Conservation (phyloP, 352 stramenopile genomes). For the Thalassiosira oceanica region DNA sequence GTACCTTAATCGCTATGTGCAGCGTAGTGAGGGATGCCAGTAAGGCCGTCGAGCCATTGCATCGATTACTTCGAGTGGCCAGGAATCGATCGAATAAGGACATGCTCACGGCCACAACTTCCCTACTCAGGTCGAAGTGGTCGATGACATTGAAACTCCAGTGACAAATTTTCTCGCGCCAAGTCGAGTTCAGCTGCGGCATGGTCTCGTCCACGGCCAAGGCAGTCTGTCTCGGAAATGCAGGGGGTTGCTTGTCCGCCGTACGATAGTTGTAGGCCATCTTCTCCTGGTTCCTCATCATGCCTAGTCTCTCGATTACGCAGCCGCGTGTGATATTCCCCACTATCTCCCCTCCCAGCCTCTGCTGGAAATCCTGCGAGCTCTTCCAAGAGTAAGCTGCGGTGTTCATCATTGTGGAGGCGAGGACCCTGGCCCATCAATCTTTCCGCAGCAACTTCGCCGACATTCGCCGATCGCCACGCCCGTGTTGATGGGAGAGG, state of each 20-base stretch:
- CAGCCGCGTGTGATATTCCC: constrained; percentile 50
- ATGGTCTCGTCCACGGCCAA: constrained; percentile 14
- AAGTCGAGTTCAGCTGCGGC: constrained; percentile 44
- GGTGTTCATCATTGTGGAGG: no score
- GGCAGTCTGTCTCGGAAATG: background rate
- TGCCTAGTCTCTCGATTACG: constrained; percentile 53
- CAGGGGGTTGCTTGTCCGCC: background rate
- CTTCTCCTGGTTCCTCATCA: constrained; percentile 58
- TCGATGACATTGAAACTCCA: constrained; percentile 79
- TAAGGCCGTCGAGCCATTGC: constrained; percentile 62
- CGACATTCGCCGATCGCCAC: no score
- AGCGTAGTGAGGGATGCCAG: constrained; percentile 66
- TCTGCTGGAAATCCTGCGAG: constrained; percentile 49
- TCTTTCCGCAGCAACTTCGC: no score
- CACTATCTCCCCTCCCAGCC: constrained; percentile 46
- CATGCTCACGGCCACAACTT: constrained; percentile 70
- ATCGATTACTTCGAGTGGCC: constrained; percentile 56
- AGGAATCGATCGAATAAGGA: constrained; percentile 76
- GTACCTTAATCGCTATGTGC: constrained; percentile 73
- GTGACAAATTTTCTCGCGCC: constrained; percentile 77
- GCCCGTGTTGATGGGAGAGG: no score
- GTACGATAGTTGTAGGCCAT: constrained; percentile 44
- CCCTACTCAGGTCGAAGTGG: constrained; percentile 75
- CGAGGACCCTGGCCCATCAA: no score
- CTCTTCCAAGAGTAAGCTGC: no score